These are phyloP conservation scores for Symmetrospora coprosmae DNA, from an alignment of 768 basidiomycete genomes.

Conservation along the genomic window DNA sequence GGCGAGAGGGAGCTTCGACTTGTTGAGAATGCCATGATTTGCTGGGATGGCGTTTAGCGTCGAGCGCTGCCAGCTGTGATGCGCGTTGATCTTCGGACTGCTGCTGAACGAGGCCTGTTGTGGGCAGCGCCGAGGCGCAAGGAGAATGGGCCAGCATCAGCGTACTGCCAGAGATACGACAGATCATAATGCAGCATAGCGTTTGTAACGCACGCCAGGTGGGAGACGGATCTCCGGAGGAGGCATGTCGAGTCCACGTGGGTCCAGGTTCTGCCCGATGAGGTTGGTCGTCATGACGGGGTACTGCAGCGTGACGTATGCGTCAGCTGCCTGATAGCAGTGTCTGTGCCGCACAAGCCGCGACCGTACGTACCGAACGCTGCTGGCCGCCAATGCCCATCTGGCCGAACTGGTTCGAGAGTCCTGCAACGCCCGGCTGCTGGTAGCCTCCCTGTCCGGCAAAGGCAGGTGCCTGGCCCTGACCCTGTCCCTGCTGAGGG, in stretches of 20 bases:
- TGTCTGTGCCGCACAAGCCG: not conserved
- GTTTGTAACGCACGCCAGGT: constrained; percentile 45
- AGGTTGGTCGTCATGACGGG: constrained; percentile 77
- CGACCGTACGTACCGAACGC: constrained; percentile 34
- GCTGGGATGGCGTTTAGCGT: constrained; percentile 90
- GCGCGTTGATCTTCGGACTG: constrained; percentile 64
- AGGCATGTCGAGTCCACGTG: constrained; percentile 59
- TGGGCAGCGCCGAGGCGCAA: not conserved
- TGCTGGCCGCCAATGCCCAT: constrained; percentile 55
- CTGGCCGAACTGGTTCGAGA: constrained; percentile 72
- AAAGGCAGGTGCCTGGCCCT: too few relatives aligned
- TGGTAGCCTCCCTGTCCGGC: too few relatives aligned
- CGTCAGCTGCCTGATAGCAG: not conserved
- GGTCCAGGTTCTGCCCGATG: constrained; percentile 81
- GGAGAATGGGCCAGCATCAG: too few relatives aligned
- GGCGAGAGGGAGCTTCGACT: constrained; percentile 79
- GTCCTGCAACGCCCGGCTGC: constrained; percentile 43
- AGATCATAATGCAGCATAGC: not conserved
- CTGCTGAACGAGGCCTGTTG: constrained; percentile 54
- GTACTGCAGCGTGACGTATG: constrained; percentile 37
- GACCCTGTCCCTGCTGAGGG: not conserved
- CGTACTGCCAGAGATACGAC: not conserved
- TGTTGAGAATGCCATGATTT: constrained; percentile 67
- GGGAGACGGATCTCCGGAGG: constrained; percentile 85
- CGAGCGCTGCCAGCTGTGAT: constrained; percentile 77